Evolutionary conservation across 176 grass and related monocot species (phyloP).

Genomic region (Coix lacrymajobi): DNA sequence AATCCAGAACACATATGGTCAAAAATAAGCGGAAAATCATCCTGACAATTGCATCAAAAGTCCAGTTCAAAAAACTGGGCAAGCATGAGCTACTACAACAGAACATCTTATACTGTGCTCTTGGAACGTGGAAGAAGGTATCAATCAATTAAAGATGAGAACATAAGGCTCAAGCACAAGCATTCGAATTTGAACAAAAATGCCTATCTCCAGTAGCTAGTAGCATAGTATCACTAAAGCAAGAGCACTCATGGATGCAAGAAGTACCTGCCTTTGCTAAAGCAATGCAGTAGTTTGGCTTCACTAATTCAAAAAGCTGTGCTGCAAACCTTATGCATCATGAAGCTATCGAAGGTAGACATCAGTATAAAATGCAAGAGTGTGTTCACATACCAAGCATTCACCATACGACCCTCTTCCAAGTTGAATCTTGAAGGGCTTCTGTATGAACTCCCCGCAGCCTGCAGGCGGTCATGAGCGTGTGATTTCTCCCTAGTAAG

Average conservation of each 20-base stretch:
- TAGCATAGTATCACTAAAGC: not conserved
- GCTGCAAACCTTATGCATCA: not conserved
- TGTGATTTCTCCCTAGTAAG: conserved; percentile 48
- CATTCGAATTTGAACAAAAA: not conserved
- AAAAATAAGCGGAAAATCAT: not conserved
- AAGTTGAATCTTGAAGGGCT: conserved; percentile 65
- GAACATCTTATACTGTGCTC: not conserved
- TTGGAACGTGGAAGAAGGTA: not conserved
- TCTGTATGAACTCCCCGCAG: conserved; percentile 53
- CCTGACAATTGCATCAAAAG: not conserved
- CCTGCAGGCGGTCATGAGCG: conserved; percentile 32
- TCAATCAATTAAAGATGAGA: not conserved
- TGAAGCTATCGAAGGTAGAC: not conserved
- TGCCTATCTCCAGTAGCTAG: conserved; percentile 1
- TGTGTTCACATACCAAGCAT: conserved; percentile 59
- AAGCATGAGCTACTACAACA: not conserved
- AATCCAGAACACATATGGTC: not conserved
- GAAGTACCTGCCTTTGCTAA: conserved; percentile 13
- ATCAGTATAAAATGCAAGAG: not conserved
- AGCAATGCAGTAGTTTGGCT: not conserved
- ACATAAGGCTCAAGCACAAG: not conserved
- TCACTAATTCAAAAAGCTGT: conserved; percentile 4
- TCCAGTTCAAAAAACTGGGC: not conserved
- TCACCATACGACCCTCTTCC: conserved; percentile 78
- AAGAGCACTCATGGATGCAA: not conserved